Base-by-base conservation (phyloP, 2,329 filamentous ascomycete genomes). In the Diatrype stigma region DNA sequence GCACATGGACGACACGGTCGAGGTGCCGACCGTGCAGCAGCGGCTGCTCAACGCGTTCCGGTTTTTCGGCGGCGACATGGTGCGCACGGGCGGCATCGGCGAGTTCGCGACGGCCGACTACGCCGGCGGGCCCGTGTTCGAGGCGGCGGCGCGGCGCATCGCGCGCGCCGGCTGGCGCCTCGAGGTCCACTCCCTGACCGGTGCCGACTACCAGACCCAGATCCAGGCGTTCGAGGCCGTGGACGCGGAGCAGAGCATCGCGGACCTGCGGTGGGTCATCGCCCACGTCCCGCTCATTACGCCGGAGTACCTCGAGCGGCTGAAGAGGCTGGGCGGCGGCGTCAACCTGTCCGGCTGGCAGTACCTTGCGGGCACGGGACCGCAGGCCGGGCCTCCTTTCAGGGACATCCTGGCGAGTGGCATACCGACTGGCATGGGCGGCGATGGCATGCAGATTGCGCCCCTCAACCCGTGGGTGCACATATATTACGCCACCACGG, bases 391-490 rank as follows among this genome's bases (percentile, higher is more conserved):
- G 1, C 65, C 65, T 16, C 65, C 65, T 1, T 68, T 63, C 51
- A 47, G 56, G 11, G 56, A 55, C 8, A 60, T 67, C 38, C 45
- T 66, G 16, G 62, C 59, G 26, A 66, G 63, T 44, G 62, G 60
- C 2, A 62, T 66, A 21, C 57, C 50, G 2, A 60, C 59, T 10
- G 62, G 62, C 1, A 59, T 64, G 12, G 63, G 63, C 1, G 59
- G 51, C 8, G 63, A 66, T 16, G 63, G 63, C 8, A 63, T 62
- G 52, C 60, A 64, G 38, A 63, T 64, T n/a, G 63, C 62, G 22
- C 62, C 63, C 2, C 30, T 65, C 49, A 64, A 59, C 42, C 63
- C 63, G n/a, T 63, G 60, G 61, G 50, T 62, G 19, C 63, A 64
- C 23, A 54, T 56, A 10, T 66, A 66, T 42, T 64, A 63, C 38